Conservation (phyloP, 768 basidiomycete species). For the Paxillus involutus region DNA sequence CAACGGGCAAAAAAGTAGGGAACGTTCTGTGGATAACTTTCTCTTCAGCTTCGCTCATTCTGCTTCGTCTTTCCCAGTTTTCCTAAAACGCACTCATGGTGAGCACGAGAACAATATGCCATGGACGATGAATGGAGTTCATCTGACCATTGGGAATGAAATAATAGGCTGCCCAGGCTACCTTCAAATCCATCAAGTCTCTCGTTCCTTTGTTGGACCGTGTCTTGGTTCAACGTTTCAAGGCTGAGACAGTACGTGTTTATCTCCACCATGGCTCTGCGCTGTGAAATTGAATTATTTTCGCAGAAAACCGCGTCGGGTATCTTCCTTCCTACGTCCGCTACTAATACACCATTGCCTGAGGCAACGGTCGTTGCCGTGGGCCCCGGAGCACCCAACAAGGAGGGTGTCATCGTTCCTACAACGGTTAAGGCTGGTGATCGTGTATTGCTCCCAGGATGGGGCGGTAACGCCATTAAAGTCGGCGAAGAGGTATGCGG, state of each 20-base stretch:
- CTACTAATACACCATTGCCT: slow-evolving; percentile 82
- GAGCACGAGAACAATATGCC: slow-evolving; percentile 4
- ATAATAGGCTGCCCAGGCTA: slow-evolving; percentile 79
- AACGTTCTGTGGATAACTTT: slow-evolving; percentile 9
- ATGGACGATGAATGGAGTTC: neutral
- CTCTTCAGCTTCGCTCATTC: slow-evolving; percentile 27
- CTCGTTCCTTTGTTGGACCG: slow-evolving; percentile 92
- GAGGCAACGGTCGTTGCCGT: slow-evolving; percentile 96
- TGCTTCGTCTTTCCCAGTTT: slow-evolving; percentile 9
- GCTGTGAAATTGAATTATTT: neutral
- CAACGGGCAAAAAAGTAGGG: slow-evolving; percentile 20
- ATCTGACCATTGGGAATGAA: neutral
- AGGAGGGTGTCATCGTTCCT: slow-evolving; percentile 76
- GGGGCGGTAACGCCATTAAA: slow-evolving; percentile 96
- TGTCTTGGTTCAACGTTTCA: slow-evolving; percentile 96
- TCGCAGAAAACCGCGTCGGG: slow-evolving; percentile 94
- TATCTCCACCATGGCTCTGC: neutral
- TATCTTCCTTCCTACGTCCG: slow-evolving; percentile 92
- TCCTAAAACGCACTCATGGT: slow-evolving; percentile 25
- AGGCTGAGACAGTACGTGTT: slow-evolving; percentile 84
- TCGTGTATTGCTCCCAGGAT: slow-evolving; percentile 89
- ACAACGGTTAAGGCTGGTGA: slow-evolving; percentile 85
- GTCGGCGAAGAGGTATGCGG: slow-evolving; percentile 88
- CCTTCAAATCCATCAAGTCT: slow-evolving; percentile 93
- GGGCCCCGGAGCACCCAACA: slow-evolving; percentile 91